Conservation (phyloP, 2,329 filamentous ascomycete species). For the Aspergillus quadrilineatus region DNA sequence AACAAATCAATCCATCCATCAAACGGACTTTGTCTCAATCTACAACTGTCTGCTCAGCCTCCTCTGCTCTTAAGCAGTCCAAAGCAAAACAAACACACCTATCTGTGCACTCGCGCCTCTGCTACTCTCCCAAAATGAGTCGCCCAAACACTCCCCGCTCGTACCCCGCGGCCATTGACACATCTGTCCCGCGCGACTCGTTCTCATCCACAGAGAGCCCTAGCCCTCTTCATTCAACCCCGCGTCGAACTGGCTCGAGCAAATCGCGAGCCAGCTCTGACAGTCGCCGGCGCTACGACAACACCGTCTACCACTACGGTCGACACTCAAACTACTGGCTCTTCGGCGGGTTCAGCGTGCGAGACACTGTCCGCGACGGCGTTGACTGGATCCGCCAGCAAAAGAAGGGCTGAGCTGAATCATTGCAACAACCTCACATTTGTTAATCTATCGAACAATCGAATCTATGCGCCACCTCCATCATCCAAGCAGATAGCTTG, state of each 20-base stretch:
- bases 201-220: slow-evolving; percentile 15
- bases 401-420: slow-evolving; percentile 14
- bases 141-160: slow-evolving; percentile 2
- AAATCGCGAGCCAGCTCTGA: slow-evolving; percentile 29
- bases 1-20: slow-evolving; percentile 2
- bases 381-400: slow-evolving; percentile 33
- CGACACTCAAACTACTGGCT: slow-evolving; percentile 54
- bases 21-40: slow-evolving; percentile 20
- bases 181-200: slow-evolving; percentile 6
- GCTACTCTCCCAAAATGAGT: slow-evolving; percentile 8
- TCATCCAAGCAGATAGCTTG: neutral
- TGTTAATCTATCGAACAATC: neutral
- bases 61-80: neutral
- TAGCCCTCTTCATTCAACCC: slow-evolving; percentile 20
- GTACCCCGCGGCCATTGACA: slow-evolving; percentile 14
- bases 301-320: slow-evolving; percentile 47
- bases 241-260: slow-evolving; percentile 18
- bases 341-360: slow-evolving; percentile 50
- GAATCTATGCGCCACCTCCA: neutral
- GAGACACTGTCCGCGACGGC: slow-evolving; percentile 45
- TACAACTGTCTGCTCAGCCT: slow-evolving; percentile 12
- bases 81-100: slow-evolving; percentile 11
- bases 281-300: slow-evolving; percentile 40
- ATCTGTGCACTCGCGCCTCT: neutral
- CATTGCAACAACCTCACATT: neutral